phyloP scores from a whole-genome alignment of 2,329 filamentous ascomycete genomes.

The Colletotrichum navitas region DNA sequence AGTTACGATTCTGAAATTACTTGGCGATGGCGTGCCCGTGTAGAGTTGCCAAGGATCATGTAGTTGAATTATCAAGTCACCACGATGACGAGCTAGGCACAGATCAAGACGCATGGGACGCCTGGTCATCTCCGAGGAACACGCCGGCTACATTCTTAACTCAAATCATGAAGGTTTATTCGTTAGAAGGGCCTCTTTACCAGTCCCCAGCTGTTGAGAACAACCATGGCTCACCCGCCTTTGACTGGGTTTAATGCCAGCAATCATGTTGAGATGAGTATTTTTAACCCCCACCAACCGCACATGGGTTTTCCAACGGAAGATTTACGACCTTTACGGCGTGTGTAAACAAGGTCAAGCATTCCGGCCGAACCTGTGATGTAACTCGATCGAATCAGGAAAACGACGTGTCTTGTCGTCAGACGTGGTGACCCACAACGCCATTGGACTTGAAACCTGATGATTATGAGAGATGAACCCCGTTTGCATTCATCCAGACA shows the following conservation, averaged over 20 bases:
- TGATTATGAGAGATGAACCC: not conserved
- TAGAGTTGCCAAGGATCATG: slow-evolving; percentile 2
- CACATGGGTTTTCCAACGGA: too few relatives aligned
- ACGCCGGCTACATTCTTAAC: not conserved
- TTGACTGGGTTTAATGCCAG: slow-evolving; percentile 21
- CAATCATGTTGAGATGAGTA: not conserved
- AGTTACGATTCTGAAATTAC: not conserved
- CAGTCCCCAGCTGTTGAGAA: not conserved
- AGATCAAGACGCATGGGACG: not conserved
- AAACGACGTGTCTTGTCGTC: not conserved
- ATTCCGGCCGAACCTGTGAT: not conserved
- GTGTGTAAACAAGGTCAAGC: not conserved
- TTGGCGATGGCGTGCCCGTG: too few relatives aligned
- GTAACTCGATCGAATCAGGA: not conserved
- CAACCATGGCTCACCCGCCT: slow-evolving; percentile 10
- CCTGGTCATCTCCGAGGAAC: not conserved
- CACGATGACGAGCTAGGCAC: slow-evolving; percentile 4
- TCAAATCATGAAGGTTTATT: not conserved
- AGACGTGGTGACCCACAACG: not conserved
- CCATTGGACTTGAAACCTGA: not conserved
- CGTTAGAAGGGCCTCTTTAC: not conserved
- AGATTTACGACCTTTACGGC: not conserved
- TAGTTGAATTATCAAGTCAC: slow-evolving; percentile 12
- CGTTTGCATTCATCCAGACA: not conserved
- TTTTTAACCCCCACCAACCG: not conserved